These are phyloP conservation scores for Furcasterigmium sp. DNA, from an alignment of 2,329 filamentous ascomycete species.

Conservation along the genomic window DNA sequence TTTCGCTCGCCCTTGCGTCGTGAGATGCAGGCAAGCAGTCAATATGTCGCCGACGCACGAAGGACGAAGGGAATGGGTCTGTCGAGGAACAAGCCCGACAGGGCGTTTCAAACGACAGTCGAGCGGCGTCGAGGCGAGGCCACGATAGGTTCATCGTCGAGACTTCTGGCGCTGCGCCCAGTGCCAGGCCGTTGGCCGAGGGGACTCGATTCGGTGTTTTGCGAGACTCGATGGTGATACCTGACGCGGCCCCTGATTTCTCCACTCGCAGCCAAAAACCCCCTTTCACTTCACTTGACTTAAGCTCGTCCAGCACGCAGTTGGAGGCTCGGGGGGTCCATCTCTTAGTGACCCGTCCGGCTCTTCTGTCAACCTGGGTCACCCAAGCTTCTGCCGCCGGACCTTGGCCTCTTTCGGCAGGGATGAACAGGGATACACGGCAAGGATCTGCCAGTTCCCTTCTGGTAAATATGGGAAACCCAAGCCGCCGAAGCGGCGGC, in stretches of 20 bases:
- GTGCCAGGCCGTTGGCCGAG: too few relatives aligned
- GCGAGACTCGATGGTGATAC: neutral
- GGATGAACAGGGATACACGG: neutral
- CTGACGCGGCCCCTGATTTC: neutral
- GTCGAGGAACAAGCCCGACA: neutral
- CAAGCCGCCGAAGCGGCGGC: too few relatives aligned
- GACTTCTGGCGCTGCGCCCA: too few relatives aligned
- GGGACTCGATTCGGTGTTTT: neutral
- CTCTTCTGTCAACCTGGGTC: neutral
- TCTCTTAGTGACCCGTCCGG: too few relatives aligned
- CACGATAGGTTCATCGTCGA: neutral
- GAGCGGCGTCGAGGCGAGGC: neutral
- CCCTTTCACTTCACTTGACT: neutral
- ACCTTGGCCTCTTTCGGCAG: neutral
- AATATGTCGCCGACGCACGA: too few relatives aligned
- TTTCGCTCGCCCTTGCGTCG: too few relatives aligned
- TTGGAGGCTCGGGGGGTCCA: too few relatives aligned
- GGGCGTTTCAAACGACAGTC: neutral
- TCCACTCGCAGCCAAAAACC: neutral
- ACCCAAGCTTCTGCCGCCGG: neutral
- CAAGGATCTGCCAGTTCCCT: too few relatives aligned
- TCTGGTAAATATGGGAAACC: neutral
- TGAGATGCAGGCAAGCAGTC: too few relatives aligned
- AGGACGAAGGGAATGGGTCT: neutral
- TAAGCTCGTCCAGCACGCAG: too few relatives aligned